Conservation (phyloP, 2,329 filamentous ascomycete species). For the Fusarium verticillioides region DNA sequence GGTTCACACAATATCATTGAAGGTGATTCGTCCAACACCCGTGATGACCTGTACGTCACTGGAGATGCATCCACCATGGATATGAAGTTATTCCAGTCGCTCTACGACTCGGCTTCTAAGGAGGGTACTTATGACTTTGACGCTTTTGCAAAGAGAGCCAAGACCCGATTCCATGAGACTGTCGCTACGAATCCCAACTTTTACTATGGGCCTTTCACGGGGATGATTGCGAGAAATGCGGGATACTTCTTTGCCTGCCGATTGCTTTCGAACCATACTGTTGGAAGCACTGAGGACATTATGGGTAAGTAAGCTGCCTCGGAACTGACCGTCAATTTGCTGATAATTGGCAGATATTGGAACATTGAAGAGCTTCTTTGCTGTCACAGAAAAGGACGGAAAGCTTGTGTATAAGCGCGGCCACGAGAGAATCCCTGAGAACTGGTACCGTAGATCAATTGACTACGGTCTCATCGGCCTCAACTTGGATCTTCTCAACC, state of each 20-base stretch:
- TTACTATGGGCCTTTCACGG: constrained; percentile 22
- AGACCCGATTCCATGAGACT: constrained; percentile 3
- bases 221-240: constrained; percentile 19
- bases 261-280: constrained; percentile 17
- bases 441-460: constrained; percentile 17
- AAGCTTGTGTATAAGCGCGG: constrained; percentile 20
- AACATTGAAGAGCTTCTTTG: constrained; percentile 15
- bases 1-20: constrained; percentile 25
- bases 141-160: not conserved
- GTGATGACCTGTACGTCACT: constrained; percentile 16
- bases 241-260: constrained; percentile 17
- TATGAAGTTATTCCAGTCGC: constrained; percentile 1
- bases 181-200: constrained; percentile 19
- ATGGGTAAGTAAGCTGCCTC: not conserved
- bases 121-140: constrained; percentile 25
- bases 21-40: constrained; percentile 17
- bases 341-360: not conserved
- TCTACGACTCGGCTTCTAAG: constrained; percentile 11
- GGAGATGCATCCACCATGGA: constrained; percentile 18
- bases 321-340: fast-evolving
- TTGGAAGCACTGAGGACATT: not conserved
- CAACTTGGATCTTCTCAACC: constrained; percentile 6
- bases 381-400: not conserved
- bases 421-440: constrained; percentile 14
- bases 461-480: constrained; percentile 14